A percentile compares a stretch with the other conserved stretches of the same genome.
Conservation (phyloP, 306 rosid species). For the Cucumis hystrix region DNA sequence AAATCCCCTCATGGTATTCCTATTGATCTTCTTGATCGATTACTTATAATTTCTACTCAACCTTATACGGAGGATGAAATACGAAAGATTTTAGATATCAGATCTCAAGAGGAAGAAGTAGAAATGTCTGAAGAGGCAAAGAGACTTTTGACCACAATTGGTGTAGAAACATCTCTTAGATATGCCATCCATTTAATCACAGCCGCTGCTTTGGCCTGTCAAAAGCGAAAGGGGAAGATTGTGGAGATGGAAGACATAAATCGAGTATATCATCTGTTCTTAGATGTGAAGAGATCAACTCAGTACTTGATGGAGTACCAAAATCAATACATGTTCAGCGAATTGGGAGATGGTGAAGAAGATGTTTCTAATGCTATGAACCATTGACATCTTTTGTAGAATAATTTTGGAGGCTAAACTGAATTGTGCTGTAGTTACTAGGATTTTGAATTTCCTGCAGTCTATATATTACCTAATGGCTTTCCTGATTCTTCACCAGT, state of each 20-base stretch:
- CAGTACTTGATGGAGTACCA: slow-evolving; percentile 96
- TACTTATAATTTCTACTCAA: slow-evolving; percentile 80
- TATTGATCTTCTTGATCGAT: slow-evolving; percentile 81
- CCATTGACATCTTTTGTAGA: slow-evolving; percentile 14
- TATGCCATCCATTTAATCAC: slow-evolving; percentile 94
- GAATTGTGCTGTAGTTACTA: not conserved
- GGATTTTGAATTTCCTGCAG: not conserved
- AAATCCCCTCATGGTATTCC: slow-evolving; percentile 97
- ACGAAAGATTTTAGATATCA: slow-evolving; percentile 70
- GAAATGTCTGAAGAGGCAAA: slow-evolving; percentile 88
- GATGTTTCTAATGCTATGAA: slow-evolving; percentile 52
- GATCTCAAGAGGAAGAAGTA: slow-evolving; percentile 89
- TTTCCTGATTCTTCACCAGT: not conserved
- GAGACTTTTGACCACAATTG: slow-evolving; percentile 74
- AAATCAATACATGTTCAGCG: slow-evolving; percentile 83
- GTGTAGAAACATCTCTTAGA: slow-evolving; percentile 81
- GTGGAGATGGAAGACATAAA: slow-evolving; percentile 90
- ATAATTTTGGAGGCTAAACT: not conserved
- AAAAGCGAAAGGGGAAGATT: slow-evolving; percentile 61
- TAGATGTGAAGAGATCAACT: slow-evolving; percentile 94
- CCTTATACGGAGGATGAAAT: slow-evolving; percentile 81
- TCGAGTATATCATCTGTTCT: slow-evolving; percentile 82
- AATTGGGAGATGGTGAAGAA: slow-evolving; percentile 58
- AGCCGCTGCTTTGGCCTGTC: slow-evolving; percentile 76
- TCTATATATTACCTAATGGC: not conserved